These are phyloP conservation scores for Fraxinus paxiana DNA, from an alignment of 305 asterid species.

Conservation along the genomic window DNA sequence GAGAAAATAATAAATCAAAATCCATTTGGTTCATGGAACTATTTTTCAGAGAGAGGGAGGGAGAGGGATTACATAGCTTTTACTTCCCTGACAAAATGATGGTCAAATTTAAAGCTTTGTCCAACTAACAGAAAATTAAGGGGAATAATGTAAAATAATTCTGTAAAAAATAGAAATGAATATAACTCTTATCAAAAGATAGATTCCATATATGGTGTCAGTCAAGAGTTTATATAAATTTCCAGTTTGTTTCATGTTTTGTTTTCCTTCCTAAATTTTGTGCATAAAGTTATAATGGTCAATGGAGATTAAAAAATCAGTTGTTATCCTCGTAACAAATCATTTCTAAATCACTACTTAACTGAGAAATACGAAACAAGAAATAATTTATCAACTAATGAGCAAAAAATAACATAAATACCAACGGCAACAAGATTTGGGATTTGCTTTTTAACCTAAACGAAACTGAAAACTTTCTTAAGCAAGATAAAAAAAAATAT, in stretches of 20 bases:
- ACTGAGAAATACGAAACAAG: not conserved
- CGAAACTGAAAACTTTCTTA: not conserved
- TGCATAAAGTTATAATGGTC: not conserved
- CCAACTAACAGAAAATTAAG: not conserved
- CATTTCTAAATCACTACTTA: not conserved
- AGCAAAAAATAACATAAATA: not conserved
- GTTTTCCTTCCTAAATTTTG: slow-evolving; percentile 1
- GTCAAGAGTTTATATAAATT: not conserved
- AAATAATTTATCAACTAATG: slow-evolving; percentile 5
- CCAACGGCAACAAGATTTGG: not conserved
- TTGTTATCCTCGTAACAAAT: slow-evolving; percentile 1
- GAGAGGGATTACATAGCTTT: not conserved
- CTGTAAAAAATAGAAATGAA: not conserved
- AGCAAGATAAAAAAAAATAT: not conserved
- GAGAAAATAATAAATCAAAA: slow-evolving; percentile 10
- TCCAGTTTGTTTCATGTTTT: not conserved
- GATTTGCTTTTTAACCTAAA: slow-evolving; percentile 13
- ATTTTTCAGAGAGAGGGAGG: not conserved
- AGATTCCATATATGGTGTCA: slow-evolving; percentile 8
- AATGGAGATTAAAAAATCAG: not conserved
- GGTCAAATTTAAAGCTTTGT: not conserved
- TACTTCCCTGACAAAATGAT: not conserved
- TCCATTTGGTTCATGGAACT: slow-evolving; percentile 17
- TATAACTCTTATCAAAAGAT: not conserved
- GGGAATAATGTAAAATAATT: not conserved